Percentiles rank a stretch among this genome's conserved stretches.
phyloP scores from a whole-genome alignment of 768 basidiomycete species.

The Mycena polygramma region DNA sequence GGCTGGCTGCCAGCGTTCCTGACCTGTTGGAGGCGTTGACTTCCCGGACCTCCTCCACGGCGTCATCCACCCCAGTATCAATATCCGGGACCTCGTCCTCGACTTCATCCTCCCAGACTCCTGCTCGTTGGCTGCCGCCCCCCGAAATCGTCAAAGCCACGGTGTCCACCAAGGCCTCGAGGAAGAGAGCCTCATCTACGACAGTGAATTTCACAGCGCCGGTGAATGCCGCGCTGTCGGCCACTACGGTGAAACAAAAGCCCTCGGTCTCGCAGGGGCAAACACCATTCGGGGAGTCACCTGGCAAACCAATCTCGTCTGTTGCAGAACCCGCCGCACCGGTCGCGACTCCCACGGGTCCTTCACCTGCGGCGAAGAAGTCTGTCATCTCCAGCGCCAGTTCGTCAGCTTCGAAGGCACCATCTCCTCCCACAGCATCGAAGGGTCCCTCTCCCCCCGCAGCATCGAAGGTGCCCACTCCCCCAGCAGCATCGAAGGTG shows the following conservation, averaged over 20 bases:
- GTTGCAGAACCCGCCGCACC: background rate
- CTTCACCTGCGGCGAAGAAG: background rate
- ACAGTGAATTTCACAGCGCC: background rate
- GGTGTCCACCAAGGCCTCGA: background rate
- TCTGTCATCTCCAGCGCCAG: constrained; percentile 13
- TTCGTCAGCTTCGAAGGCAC: constrained; percentile 3
- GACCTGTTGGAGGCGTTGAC: constrained; percentile 12
- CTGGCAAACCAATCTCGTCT: background rate
- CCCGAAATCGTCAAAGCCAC: constrained; percentile 7
- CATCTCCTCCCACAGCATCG: background rate
- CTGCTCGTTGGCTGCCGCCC: constrained; percentile 14
- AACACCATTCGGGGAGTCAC: background rate
- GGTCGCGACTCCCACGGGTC: background rate
- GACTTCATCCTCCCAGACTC: constrained; percentile 6
- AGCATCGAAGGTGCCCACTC: constrained; percentile 3
- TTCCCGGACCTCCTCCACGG: background rate
- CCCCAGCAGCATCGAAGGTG: constrained; percentile 1
- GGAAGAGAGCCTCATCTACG: background rate
- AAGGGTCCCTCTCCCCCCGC: background rate
- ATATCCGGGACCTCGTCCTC: background rate
- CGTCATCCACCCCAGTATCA: constrained; percentile 22
- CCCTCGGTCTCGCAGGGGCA: background rate
- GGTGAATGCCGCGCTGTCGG: background rate
- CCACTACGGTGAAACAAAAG: background rate
- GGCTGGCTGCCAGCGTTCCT: constrained; percentile 12